Evolutionary conservation across 164 flowering plant species (phyloP).

Genomic region (Macadamia tetraphylla): DNA sequence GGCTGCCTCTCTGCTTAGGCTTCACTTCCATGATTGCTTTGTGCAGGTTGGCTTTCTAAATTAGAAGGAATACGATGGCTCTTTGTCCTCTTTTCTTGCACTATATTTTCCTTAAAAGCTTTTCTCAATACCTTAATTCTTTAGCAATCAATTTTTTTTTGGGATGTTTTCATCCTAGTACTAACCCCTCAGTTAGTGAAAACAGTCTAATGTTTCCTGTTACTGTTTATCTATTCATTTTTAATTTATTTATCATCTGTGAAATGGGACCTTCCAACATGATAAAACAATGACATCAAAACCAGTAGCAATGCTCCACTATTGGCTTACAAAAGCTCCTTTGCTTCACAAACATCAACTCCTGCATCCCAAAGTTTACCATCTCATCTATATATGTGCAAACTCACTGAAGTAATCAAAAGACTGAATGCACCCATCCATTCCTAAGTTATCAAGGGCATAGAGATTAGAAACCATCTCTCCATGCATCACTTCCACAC

Average conservation of each 20-base stretch:
- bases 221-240: too few species aligned
- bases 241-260: too few species aligned
- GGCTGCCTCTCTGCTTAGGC: constrained; percentile 90
- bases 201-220: too few species aligned
- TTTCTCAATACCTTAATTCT: background rate
- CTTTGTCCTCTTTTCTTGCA: too few species aligned
- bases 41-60: constrained; percentile 53
- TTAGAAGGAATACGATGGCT: background rate
- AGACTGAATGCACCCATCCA: background rate
- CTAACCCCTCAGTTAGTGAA: background rate
- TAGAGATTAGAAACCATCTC: background rate
- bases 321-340: background rate
- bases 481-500: background rate
- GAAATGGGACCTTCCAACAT: too few species aligned
- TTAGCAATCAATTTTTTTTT: background rate
- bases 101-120: too few species aligned
- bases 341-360: background rate
- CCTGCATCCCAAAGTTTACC: too few species aligned
- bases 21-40: constrained; percentile 96
- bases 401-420: background rate
- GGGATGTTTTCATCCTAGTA: too few species aligned
- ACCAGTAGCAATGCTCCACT: too few species aligned
- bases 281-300: too few species aligned
- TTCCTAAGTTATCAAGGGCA: background rate
- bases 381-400: too few species aligned